Base-by-base conservation (phyloP, 495 filamentous ascomycete species). In the Neurospora sp. region DNA sequence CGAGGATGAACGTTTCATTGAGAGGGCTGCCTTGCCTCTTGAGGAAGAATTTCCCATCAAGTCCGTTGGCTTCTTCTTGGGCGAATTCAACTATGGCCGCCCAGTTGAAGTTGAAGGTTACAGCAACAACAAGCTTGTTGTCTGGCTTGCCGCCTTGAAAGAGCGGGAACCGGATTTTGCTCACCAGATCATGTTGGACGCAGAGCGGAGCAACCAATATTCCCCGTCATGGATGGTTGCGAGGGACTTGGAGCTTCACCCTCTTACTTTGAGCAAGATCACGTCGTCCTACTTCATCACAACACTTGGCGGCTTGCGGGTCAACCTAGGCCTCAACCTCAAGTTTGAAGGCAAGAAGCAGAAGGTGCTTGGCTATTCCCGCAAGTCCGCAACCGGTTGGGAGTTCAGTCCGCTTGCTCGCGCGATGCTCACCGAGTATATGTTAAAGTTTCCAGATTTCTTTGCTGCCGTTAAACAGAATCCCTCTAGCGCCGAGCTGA, bases 351-450 rank as follows among this genome's bases (percentile, higher is more conserved):
- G 91, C 0, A 93, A 90, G 82, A 96, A 98, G 82, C 88, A 93
- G 71, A 99, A 99, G 81, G 96, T 99, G 6, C 85, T 98, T 18
- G 96, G 96, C 6, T 99, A 98, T 79, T 97, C 95, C 20, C 93
- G 94, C 73, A 92, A 92, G 69, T 89, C 89, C 20, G 85, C 89
- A 14, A 90, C 87, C 16, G 96, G 96, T 10, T 99, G 96, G 96
- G 96, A 98, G 81, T 98, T 96, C 78, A 97, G 93, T 77, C 85
- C 88, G 71, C 93, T 94, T 76, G 93, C 96, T 10, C 85, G 97
- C 66, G 85, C 89, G 6, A 82, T 99, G 72, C 85, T 99, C 8
- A 84, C 86, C 68, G 87, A 94, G 70, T 99, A 98, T 81, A 98
- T 98, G 91, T 89, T 89, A 70, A 91, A 87, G 39, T 99, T 99